Percentiles rank a stretch among this genome's conserved stretches.
phyloP scores from a whole-genome alignment of 352 stramenopile genomes.

The Globisporangium rhizosaccharum region DNA sequence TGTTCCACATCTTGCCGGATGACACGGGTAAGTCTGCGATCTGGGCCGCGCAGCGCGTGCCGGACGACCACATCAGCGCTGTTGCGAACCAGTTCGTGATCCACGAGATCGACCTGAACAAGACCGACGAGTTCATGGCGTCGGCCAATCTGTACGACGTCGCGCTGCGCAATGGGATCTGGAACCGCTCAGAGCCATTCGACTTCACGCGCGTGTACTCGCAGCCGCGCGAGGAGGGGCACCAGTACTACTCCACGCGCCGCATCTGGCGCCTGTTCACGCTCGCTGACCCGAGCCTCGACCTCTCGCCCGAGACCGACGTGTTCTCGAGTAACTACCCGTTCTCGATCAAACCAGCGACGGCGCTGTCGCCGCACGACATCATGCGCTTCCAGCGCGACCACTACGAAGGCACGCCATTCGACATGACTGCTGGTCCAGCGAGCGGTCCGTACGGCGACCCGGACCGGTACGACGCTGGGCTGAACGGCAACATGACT shows the following conservation, averaged over 20 bases:
- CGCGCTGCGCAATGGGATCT: slow-evolving; percentile 81
- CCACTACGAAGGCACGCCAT: slow-evolving; percentile 92
- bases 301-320: slow-evolving; percentile 71
- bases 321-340: slow-evolving; percentile 78
- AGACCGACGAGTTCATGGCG: slow-evolving; percentile 84
- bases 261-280: slow-evolving; percentile 90
- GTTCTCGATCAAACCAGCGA: slow-evolving; percentile 69
- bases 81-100: slow-evolving; percentile 96
- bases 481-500: slow-evolving; percentile 39
- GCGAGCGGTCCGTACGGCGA: slow-evolving; percentile 86
- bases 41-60: slow-evolving; percentile 91
- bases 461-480: slow-evolving; percentile 84
- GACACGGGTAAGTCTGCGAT: slow-evolving; percentile 90
- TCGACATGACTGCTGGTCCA: slow-evolving; percentile 81
- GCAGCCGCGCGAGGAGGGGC: slow-evolving; percentile 44
- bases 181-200: slow-evolving; percentile 58
- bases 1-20: slow-evolving; percentile 95
- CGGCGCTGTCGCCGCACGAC: slow-evolving; percentile 65
- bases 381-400: slow-evolving; percentile 90
- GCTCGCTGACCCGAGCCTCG: slow-evolving; percentile 62
- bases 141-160: slow-evolving; percentile 86
- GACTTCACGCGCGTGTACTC: slow-evolving; percentile 89
- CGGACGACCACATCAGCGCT: slow-evolving; percentile 73
- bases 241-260: slow-evolving; percentile 83
- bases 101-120: slow-evolving; percentile 70